A percentile compares a stretch with the other conserved stretches of the same genome.
Conservation (phyloP, 768 basidiomycete genomes). For the Hortiboletus campestris region DNA sequence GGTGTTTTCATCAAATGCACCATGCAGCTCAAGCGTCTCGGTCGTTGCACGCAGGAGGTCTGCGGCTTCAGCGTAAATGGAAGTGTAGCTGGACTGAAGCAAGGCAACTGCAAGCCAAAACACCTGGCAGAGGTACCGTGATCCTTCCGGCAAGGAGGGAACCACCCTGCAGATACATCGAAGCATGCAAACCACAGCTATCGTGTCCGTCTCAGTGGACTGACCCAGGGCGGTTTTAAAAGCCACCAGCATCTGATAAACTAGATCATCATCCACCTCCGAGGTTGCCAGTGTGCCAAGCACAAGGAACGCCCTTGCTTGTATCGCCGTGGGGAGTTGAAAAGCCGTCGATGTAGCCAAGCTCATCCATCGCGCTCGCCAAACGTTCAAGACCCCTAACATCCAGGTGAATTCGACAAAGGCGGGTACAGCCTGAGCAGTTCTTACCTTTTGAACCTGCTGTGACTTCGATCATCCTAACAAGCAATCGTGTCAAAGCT, state of each 20-base stretch:
- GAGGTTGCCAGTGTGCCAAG: constrained; percentile 79
- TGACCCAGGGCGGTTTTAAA: constrained; percentile 69
- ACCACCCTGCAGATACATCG: constrained; percentile 79
- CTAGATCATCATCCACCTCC: constrained; percentile 88
- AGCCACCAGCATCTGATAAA: constrained; percentile 91
- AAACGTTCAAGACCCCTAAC: constrained; percentile 75
- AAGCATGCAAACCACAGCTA: constrained; percentile 82
- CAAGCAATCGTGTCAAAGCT: constrained; percentile 58
- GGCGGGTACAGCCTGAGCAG: neutral
- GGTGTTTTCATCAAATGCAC: constrained; percentile 51
- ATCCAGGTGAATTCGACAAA: constrained; percentile 12
- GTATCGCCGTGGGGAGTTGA: constrained; percentile 85
- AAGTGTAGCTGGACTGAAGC: constrained; percentile 72
- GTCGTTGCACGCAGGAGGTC: constrained; percentile 63
- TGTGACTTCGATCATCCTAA: constrained; percentile 60
- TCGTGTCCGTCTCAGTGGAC: constrained; percentile 66
- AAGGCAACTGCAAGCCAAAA: constrained; percentile 90
- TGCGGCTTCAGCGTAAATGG: constrained; percentile 68
- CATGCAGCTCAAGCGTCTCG: constrained; percentile 60
- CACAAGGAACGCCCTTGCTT: constrained; percentile 81
- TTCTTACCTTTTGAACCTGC: constrained; percentile 67
- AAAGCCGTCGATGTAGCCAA: constrained; percentile 86
- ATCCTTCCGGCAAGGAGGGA: constrained; percentile 63
- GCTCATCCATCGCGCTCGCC: constrained; percentile 94
- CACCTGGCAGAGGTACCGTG: constrained; percentile 68